Evolutionary conservation across 306 rosid species (phyloP), one percentile per base, ranked within the genome.

Genomic region (Prunus fruticosa): DNA sequence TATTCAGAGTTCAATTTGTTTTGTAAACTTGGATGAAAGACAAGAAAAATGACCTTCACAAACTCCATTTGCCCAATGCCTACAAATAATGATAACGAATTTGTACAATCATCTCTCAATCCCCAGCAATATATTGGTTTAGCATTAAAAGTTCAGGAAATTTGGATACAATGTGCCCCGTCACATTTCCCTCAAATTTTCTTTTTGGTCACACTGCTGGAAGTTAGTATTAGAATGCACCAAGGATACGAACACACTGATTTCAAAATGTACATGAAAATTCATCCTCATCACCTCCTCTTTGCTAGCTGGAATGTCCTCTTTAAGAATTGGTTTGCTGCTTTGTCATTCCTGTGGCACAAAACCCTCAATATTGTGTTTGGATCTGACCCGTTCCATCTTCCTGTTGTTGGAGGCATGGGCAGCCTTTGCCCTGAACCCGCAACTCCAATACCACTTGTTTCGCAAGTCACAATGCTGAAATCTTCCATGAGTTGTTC

Each of bases 391-490:
- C 91, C 79, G 38, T 88, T 82, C 99, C 99, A 95, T 76, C 91
- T 83, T 76, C 96, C 98, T 38, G 98, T 91, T 11, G 97, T 88
- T 10, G 99, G 96, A 58, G 99, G 98, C 96, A 95, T 85, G 16
- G 92, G 99, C 18, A 90, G 69, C 78, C 86, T 90, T 23, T 89
- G 86, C 4, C 88, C 93, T 49, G 81, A 80, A 11, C 87, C 91
- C 83, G 86, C 75, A 14, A 83, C 54, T 76, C 96, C 96, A 3
- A 91, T 78, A 25, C 93, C 97, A 72, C 97, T 89, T 9, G 88
- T 81, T 71, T 95, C 96, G 63, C 97, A 88, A 0, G 93, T 83
- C 30, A 83, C 84, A 66, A 84, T 88, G 87, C 90, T 87, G 69
- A 95, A 92, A 84, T 95, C 99, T 45, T 92, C 99, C 75, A 91